Conservation (phyloP, 1,284 basidiomycete species). For the Ganoderma leucocontextum region DNA sequence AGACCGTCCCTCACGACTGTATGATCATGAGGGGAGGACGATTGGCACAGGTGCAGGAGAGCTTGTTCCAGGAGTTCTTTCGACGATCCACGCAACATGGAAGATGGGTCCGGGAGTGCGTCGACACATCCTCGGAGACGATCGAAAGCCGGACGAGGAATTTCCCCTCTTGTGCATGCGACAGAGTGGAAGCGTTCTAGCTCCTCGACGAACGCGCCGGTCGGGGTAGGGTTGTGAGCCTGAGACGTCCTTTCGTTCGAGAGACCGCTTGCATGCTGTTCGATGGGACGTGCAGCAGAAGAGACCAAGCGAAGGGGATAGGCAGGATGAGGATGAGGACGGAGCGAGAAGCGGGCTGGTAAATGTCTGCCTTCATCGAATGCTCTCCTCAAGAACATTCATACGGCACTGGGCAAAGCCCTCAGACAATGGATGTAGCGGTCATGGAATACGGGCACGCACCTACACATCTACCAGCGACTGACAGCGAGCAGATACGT, state of each 20-base stretch:
- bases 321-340: slow-evolving; percentile 2
- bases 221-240: neutral
- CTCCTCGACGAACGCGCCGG: neutral
- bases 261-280: neutral
- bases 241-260: neutral
- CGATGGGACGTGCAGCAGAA: neutral
- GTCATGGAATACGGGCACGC: neutral
- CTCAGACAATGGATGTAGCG: neutral
- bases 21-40: slow-evolving; percentile 5
- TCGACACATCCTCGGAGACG: neutral
- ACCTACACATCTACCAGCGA: slow-evolving; percentile 29
- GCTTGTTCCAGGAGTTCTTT: slow-evolving; percentile 10
- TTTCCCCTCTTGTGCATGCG: neutral
- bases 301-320: neutral
- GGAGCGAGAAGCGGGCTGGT: slow-evolving; percentile 11
- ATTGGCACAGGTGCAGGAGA: slow-evolving; percentile 17
- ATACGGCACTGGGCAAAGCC: slow-evolving; percentile 30
- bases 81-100: neutral
- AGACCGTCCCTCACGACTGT: slow-evolving; percentile 10
- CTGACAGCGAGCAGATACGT: neutral
- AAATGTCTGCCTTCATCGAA: slow-evolving; percentile 32
- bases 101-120: neutral
- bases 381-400: slow-evolving; percentile 44
- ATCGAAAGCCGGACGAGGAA: neutral
- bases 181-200: slow-evolving; percentile 10